Conservation (phyloP, 257 asterid genomes). For the Solanum neorickii region DNA sequence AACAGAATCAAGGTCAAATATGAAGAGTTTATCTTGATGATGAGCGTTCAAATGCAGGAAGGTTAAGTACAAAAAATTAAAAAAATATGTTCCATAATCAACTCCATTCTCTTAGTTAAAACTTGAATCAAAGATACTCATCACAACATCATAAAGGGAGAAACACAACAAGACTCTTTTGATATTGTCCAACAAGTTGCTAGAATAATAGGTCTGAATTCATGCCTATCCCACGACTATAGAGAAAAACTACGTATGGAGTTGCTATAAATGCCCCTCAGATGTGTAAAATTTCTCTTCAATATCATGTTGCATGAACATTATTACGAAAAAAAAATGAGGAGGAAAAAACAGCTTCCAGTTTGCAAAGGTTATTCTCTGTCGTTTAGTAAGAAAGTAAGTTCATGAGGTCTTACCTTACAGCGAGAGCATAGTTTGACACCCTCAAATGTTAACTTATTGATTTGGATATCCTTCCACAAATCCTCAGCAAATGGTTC, state of each 20-base stretch:
- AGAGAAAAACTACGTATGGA: neutral
- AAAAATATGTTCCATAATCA: neutral
- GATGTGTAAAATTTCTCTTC: neutral
- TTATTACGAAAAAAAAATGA: neutral
- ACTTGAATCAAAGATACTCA: neutral
- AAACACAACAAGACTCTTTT: neutral
- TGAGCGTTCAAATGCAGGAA: neutral
- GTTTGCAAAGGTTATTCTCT: neutral
- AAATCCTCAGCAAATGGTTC: conserved; percentile 6
- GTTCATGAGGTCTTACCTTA: neutral
- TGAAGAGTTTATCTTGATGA: neutral
- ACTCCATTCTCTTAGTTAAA: neutral
- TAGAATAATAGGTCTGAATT: neutral
- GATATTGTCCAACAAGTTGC: neutral
- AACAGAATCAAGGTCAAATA: neutral
- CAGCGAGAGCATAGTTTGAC: conserved; percentile 2
- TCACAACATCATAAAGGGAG: neutral
- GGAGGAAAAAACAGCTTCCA: neutral
- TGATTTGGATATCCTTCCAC: conserved; percentile 5
- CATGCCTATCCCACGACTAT: neutral
- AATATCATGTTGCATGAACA: neutral
- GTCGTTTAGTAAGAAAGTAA: neutral
- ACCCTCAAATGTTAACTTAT: neutral
- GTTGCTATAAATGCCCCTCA: neutral
- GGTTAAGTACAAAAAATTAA: neutral